Base-by-base conservation (phyloP, 257 asterid genomes). In the Leptodermis oblonga region DNA sequence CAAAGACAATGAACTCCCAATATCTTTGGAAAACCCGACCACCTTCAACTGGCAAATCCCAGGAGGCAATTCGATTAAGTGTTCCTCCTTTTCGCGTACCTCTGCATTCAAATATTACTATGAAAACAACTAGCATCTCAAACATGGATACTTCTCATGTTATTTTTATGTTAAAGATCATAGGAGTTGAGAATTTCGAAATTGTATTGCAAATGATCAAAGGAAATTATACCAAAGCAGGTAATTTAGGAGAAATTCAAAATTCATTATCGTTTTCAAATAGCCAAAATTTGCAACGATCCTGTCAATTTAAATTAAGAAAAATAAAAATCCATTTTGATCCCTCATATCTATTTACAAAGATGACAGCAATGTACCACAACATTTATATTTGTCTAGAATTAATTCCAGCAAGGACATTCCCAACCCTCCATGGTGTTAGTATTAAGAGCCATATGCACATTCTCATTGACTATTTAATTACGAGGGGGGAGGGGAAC, bases 1-100 rank as follows among this genome's bases (percentile, higher is more conserved):
- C 77, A 94, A 79, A 59, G 97, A 91, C 80, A 90, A 78, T 67
- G 97, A 86, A 76, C 99, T 94, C 77, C 97, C 99, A 73, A 94
- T 82, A 68, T 89, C 99, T 82, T 89, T 94, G n/a, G 99, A 89
- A 69, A 94, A 94, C 17, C 97, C 99, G 80, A 89, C 73, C 64
- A 94, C 82, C 87, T 91, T 94, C 86, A 91, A 81, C 77, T 87
- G 95, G 77, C 99, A 94, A 70, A 91, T 82, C 85, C 89, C 99
- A 1, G 99, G 97, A 70, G 99, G 97, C 74, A 94, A 82, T 74
- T 87, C 96, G 78, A 86, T 73, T 73, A 91, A 91, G 84, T 94
- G 96, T 79, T 94, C 99, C 81, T 76, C 87, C 78, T 94, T 94
- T 64, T 89, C 92, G 65, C 95, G 88, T 78, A 80, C 74, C 78